phyloP scores from a whole-genome alignment of 192 early-diverging fungal genomes.

The Spizellomyces sp. region DNA sequence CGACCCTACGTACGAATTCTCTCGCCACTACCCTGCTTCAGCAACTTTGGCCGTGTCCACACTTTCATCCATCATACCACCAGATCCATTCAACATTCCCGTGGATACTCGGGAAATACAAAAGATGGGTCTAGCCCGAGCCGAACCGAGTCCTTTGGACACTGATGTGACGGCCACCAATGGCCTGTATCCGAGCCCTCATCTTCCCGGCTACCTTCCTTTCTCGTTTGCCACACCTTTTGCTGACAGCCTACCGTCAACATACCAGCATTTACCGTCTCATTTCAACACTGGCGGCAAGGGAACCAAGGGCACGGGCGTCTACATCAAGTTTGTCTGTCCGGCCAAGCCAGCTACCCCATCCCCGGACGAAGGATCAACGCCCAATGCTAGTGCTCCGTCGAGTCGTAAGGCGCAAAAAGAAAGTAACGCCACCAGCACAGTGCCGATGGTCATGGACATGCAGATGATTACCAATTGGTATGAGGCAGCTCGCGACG shows the following conservation, averaged over 20 bases:
- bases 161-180: background rate
- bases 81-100: background rate
- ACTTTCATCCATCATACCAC: background rate
- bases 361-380: background rate
- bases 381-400: background rate
- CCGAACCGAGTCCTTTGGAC: background rate
- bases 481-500: background rate
- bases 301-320: background rate
- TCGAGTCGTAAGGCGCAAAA: background rate
- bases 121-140: constrained; percentile 9
- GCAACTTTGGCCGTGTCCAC: background rate
- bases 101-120: constrained; percentile 14
- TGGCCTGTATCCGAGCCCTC: background rate
- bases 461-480: constrained; percentile 5
- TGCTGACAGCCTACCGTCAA: constrained; percentile 1
- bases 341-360: background rate
- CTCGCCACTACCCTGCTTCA: background rate
- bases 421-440: background rate
- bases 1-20: background rate
- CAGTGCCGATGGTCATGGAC: background rate
- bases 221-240: background rate
- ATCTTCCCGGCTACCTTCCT: background rate
- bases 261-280: constrained; percentile 16
- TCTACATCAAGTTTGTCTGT: constrained; percentile 11
- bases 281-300: constrained; percentile 18